These are phyloP conservation scores for Hamigera avellanea DNA, from an alignment of 495 filamentous ascomycete species.

Conservation along the genomic window DNA sequence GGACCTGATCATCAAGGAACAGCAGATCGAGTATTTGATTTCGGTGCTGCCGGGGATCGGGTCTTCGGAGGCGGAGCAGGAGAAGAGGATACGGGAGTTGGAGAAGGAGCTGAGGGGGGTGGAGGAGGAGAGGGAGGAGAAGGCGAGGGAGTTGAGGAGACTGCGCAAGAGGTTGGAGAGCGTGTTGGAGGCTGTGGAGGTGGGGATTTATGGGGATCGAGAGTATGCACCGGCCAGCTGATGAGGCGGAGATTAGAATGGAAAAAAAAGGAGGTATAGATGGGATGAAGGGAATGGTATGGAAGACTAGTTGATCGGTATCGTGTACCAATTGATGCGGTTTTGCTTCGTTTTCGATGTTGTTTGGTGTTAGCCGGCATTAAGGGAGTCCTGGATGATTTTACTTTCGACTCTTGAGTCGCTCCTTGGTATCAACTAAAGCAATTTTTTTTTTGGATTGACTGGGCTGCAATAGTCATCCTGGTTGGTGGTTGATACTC, in stretches of 20 bases:
- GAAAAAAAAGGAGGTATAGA: conserved; percentile 1
- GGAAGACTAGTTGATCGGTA: background rate
- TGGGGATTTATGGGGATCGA: conserved; percentile 25
- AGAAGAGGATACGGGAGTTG: conserved; percentile 58
- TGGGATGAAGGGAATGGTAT: background rate
- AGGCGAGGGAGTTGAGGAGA: conserved; percentile 58
- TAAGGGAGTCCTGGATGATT: too few relatives aligned
- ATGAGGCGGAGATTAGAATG: too few relatives aligned
- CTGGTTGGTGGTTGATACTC: too few relatives aligned
- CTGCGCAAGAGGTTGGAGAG: conserved; percentile 56
- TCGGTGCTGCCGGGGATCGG: conserved; percentile 76
- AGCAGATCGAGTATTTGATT: conserved; percentile 88
- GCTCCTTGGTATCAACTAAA: too few relatives aligned
- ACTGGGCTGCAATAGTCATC: too few relatives aligned
- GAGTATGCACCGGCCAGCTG: too few relatives aligned
- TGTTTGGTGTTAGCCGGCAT: too few relatives aligned
- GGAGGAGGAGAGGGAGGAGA: conserved; percentile 59
- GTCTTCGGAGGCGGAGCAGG: conserved; percentile 73
- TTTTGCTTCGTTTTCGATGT: background rate
- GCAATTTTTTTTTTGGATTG: too few relatives aligned
- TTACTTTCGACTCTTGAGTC: too few relatives aligned
- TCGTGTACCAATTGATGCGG: too few relatives aligned
- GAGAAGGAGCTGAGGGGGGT: conserved; percentile 64
- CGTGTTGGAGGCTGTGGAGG: conserved; percentile 34
- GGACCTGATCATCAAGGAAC: conserved; percentile 80